A percentile compares a stretch with the other conserved stretches of the same genome.
Evolutionary conservation across 257 asterid species (phyloP).

Genomic region (Gentiana dahurica): DNA sequence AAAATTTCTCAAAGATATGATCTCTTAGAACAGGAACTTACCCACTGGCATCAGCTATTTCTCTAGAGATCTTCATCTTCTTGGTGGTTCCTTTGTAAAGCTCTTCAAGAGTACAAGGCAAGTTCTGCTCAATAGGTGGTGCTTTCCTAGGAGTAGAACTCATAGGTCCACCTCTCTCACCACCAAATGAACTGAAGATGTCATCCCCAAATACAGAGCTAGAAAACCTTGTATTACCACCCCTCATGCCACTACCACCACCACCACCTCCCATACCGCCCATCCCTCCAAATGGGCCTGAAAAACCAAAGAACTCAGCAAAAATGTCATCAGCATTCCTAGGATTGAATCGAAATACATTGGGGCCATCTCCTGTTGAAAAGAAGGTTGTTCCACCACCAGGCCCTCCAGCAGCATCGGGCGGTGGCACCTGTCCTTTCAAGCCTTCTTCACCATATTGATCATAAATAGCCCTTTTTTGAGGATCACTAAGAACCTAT

Average conservation of each 20-base stretch:
- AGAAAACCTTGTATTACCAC: slow-evolving; percentile 43
- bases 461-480: slow-evolving; percentile 71
- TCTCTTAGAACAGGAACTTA: slow-evolving; percentile 19
- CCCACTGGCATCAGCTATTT: slow-evolving; percentile 85
- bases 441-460: slow-evolving; percentile 92
- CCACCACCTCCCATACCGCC: slow-evolving; percentile 11
- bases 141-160: slow-evolving; percentile 57
- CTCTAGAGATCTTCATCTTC: slow-evolving; percentile 87
- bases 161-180: slow-evolving; percentile 28
- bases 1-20: too few species aligned
- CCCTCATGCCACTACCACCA: slow-evolving; percentile 47
- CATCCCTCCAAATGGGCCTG: slow-evolving; percentile 64
- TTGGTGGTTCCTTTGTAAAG: slow-evolving; percentile 81
- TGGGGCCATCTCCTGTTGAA: slow-evolving; percentile 74
- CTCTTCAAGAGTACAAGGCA: slow-evolving; percentile 75
- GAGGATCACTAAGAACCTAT: slow-evolving; percentile 81
- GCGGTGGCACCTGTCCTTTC: slow-evolving; percentile 83
- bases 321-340: slow-evolving; percentile 74
- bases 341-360: slow-evolving; percentile 60
- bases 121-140: slow-evolving; percentile 51
- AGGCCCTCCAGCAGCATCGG: slow-evolving; percentile 29
- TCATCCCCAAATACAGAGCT: slow-evolving; percentile 78
- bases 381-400: slow-evolving; percentile 68
- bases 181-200: slow-evolving; percentile 62
- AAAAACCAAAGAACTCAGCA: slow-evolving; percentile 66